A percentile compares a stretch with the other conserved stretches of the same genome.
phyloP scores from a whole-genome alignment of 2,329 filamentous ascomycete species.

The Lecanoromycetidae sp. region DNA sequence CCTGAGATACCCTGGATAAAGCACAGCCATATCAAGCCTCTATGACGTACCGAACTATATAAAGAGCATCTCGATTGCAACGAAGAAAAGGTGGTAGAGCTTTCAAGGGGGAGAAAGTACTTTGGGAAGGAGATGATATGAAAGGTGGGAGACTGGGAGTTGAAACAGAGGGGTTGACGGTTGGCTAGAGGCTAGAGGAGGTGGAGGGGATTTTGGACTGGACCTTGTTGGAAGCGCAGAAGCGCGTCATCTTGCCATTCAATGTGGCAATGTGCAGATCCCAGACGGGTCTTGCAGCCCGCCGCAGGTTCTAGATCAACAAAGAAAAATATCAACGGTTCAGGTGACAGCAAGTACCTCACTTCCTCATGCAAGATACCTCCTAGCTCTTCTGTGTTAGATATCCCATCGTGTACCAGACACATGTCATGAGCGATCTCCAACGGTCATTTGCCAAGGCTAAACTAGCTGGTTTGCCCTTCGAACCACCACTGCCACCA shows the following conservation, averaged over 20 bases:
- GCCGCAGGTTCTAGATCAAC: not conserved
- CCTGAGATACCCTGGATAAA: not conserved
- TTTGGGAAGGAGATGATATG: not conserved
- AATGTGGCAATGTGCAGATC: not conserved
- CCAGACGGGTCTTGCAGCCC: not conserved
- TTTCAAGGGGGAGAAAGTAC: not conserved
- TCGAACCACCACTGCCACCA: conserved; percentile 37
- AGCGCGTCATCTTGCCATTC: not conserved
- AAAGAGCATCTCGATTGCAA: not conserved
- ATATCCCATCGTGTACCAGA: not conserved
- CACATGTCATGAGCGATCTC: conserved; percentile 59
- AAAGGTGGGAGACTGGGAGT: not conserved
- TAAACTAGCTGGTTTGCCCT: conserved; percentile 53
- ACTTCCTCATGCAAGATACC: not conserved
- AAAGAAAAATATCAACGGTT: not conserved
- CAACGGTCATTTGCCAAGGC: conserved; percentile 68
- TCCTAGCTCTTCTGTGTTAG: not conserved
- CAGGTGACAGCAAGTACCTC: conserved; percentile 2
- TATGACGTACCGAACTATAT: not conserved
- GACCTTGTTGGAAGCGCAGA: conserved; percentile 2
- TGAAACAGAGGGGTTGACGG: not conserved
- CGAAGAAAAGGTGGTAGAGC: no score
- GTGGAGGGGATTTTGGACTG: conserved; percentile 1
- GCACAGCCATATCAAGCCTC: not conserved
- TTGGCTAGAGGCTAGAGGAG: no score